Conservation (phyloP, 1,284 basidiomycete species). For the Meripilus lineatus region DNA sequence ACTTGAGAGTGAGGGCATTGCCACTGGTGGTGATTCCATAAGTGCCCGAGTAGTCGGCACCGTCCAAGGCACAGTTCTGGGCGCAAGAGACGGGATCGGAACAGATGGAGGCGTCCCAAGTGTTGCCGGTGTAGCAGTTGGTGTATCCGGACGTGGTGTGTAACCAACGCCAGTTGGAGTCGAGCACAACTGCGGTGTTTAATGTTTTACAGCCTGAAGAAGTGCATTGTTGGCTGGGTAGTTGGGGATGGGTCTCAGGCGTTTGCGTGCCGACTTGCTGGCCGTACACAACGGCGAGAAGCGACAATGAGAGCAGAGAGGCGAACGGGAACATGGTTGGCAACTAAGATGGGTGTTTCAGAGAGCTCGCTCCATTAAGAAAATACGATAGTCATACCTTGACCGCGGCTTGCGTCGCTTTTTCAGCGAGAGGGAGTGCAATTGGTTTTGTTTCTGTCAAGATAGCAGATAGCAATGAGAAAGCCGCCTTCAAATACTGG, state of each 20-base stretch:
- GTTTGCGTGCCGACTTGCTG: constrained; percentile 18
- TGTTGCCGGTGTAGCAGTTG: constrained; percentile 55
- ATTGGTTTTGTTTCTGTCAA: too few relatives aligned
- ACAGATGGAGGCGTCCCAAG: constrained; percentile 45
- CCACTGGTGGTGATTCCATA: constrained; percentile 36
- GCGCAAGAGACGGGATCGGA: constrained; percentile 39
- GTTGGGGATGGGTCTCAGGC: constrained; percentile 15
- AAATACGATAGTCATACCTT: too few relatives aligned
- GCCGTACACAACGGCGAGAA: constrained; percentile 14
- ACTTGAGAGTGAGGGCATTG: constrained; percentile 33
- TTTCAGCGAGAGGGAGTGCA: too few relatives aligned
- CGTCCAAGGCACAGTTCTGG: constrained; percentile 34
- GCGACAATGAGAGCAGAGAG: constrained; percentile 14
- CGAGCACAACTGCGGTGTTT: constrained; percentile 35
- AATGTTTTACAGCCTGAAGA: constrained; percentile 27
- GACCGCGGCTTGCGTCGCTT: too few relatives aligned
- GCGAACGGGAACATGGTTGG: constrained; percentile 15
- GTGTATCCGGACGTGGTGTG: constrained; percentile 38
- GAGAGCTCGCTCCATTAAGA: too few relatives aligned
- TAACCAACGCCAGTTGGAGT: constrained; percentile 52
- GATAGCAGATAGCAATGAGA: too few relatives aligned
- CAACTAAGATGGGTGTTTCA: too few relatives aligned
- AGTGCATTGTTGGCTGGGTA: constrained; percentile 14
- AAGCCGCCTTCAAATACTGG: too few relatives aligned
- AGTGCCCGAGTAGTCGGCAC: constrained; percentile 31